A percentile compares a stretch with the other conserved stretches of the same genome.
These are phyloP conservation scores for Helotiales sp. DNA, from an alignment of 2,329 filamentous ascomycete genomes.

Conservation along the genomic window DNA sequence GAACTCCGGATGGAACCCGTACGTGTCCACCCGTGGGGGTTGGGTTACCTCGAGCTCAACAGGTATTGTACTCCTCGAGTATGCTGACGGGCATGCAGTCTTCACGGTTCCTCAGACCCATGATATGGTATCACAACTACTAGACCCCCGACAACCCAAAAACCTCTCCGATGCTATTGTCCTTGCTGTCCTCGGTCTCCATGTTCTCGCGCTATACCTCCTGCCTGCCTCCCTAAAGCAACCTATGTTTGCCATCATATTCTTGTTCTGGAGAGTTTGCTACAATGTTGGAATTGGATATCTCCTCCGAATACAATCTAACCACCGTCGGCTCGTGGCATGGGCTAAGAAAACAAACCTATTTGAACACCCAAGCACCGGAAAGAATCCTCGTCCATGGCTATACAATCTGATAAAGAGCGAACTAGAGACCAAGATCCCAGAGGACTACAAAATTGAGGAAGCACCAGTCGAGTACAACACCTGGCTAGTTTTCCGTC, in stretches of 20 bases:
- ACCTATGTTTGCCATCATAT: slow-evolving; percentile 80
- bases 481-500: slow-evolving; percentile 95
- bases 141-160: slow-evolving; percentile 94
- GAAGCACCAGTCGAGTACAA: slow-evolving; percentile 97
- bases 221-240: slow-evolving; percentile 73
- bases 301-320: slow-evolving; percentile 86
- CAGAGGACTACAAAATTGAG: slow-evolving; percentile 91
- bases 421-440: slow-evolving; percentile 94
- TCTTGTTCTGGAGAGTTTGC: slow-evolving; percentile 87
- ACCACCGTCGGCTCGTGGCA: slow-evolving; percentile 80
- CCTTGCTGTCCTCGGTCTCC: slow-evolving; percentile 74
- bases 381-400: slow-evolving; percentile 80
- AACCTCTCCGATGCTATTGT: slow-evolving; percentile 87
- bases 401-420: slow-evolving; percentile 83
- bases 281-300: slow-evolving; percentile 96
- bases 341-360: slow-evolving; percentile 88
- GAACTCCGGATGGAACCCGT: slow-evolving; percentile 91
- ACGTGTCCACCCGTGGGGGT: slow-evolving; percentile 46
- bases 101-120: slow-evolving; percentile 95
- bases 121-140: slow-evolving; percentile 98
- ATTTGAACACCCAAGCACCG: slow-evolving; percentile 82
- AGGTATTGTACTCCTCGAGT: background rate
- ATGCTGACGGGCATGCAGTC: slow-evolving; percentile 57
- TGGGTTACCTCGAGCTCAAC: background rate
- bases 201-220: slow-evolving; percentile 74